These are phyloP conservation scores for Globisporangium spinosum DNA, from an alignment of 352 stramenopile species.

Conservation along the genomic window DNA sequence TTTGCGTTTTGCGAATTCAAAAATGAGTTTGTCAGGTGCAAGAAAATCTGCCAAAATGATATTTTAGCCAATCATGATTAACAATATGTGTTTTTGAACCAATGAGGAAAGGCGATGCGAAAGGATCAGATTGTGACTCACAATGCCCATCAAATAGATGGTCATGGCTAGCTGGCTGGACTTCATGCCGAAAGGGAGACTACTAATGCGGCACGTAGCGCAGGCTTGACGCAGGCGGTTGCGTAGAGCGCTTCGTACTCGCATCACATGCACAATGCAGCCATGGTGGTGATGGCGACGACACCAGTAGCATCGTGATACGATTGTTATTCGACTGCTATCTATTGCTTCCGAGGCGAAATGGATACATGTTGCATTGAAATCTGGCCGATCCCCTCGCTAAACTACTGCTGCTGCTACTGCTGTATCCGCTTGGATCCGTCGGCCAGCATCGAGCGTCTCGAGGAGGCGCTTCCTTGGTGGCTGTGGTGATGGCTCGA, in stretches of 20 bases:
- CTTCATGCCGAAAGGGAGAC: background rate
- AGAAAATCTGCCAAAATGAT: background rate
- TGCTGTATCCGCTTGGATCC: constrained; percentile 10
- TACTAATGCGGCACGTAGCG: background rate
- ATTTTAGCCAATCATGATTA: background rate
- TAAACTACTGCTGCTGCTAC: constrained; percentile 5
- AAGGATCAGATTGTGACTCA: background rate
- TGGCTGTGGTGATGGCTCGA: background rate
- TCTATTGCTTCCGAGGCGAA: constrained; percentile 4
- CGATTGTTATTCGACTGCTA: background rate
- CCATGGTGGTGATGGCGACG: background rate
- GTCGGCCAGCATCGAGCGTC: constrained; percentile 7
- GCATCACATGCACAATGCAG: background rate
- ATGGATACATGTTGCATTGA: constrained; percentile 12
- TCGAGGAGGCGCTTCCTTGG: background rate
- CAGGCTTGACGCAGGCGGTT: background rate
- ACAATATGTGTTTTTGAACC: background rate
- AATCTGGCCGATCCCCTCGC: background rate
- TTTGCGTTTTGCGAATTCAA: background rate
- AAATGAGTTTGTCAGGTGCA: background rate
- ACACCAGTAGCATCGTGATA: background rate
- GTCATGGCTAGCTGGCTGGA: background rate
- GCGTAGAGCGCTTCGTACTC: background rate
- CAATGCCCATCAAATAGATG: background rate
- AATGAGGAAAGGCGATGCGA: background rate